Evolutionary conservation across 495 filamentous ascomycete genomes (phyloP), one percentile per base, ranked within the genome.

Genomic region (Hypoxylon lienhwacheense): DNA sequence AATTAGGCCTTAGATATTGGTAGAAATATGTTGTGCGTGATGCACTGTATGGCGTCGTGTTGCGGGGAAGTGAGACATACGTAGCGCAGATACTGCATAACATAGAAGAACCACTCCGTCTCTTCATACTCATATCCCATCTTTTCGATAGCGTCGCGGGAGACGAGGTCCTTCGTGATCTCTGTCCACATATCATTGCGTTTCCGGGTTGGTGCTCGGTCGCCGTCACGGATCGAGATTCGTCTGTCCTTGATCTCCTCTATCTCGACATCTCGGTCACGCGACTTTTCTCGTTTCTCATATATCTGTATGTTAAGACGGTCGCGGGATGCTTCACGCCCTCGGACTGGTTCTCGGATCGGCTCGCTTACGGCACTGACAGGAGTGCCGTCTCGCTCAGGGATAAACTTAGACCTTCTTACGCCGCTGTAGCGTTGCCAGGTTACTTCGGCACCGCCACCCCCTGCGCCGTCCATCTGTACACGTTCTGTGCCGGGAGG

Each of bases 151-250:
- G 93, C 95, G 65, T 97, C 92, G 47, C 83, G 81, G 29, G 86
- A 79, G 8, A 98, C 90, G 37, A 98, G 69, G 59, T 96, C 90
- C 73, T 95, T 97, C 5, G 91, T 95, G 60, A 98, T 91, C 67
- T 97, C 93, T 0, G 93, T 98, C 95, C 95, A 97, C 69, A 95
- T 86, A 50, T 87, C 82, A 37, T 83, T 84, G 43, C 79, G 76
- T 22, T 76, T 73, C 7, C 72, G 71, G 0, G 71, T 56, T 2
- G 72, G 62, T 7, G 57, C 29, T 5, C 63, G 33, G 26, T 57
- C 59, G 8, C 53, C 59, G 15, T 62, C 51, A 32, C 65, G 70
- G 50, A 72, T 65, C 17, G 65, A 55, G 35, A 77, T 66, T 15
- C 73, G 64, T 12, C 75, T 69, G 55, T 80, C 78, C 21, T 66